A percentile compares a stretch with the other conserved stretches of the same genome.
phyloP scores from a whole-genome alignment of 2,329 filamentous ascomycete genomes.

The Sclerotinia glacialis region DNA sequence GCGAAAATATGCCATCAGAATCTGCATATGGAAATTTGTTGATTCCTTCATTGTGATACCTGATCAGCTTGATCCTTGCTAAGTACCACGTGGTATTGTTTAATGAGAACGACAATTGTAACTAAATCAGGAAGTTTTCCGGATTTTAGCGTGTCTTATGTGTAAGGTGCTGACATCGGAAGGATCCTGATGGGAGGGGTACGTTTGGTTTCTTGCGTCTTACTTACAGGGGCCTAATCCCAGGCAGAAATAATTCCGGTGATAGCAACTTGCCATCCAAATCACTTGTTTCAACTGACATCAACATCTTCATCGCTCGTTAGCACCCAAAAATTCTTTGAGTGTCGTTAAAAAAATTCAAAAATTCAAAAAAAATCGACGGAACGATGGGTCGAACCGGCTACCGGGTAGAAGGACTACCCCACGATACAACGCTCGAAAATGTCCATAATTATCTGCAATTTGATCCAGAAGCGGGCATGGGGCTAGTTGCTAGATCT shows the following conservation, averaged over 20 bases:
- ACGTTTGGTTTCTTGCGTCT: background rate
- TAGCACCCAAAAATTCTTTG: background rate
- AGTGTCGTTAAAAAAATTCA: background rate
- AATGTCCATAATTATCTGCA: constrained; percentile 16
- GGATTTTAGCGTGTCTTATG: background rate
- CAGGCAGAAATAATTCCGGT: background rate
- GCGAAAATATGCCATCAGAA: background rate
- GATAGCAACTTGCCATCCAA: background rate
- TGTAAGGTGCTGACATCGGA: constrained; percentile 10
- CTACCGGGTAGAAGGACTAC: constrained; percentile 20
- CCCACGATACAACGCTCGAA: constrained; percentile 14
- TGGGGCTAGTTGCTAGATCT: constrained; percentile 16
- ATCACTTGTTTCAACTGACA: background rate
- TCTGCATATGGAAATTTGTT: background rate
- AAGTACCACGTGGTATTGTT: background rate
- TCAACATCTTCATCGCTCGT: background rate
- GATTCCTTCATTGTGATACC: constrained; percentile 3
- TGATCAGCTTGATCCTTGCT: background rate
- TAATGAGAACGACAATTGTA: background rate
- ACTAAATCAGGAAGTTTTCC: background rate
- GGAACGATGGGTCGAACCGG: constrained; percentile 18
- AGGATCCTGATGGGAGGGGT: background rate
- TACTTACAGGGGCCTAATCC: background rate
- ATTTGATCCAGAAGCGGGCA: constrained; percentile 4
- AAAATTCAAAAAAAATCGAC: background rate